Base-by-base conservation (phyloP, 2,329 filamentous ascomycete genomes). In the Penicillium janthinellum region DNA sequence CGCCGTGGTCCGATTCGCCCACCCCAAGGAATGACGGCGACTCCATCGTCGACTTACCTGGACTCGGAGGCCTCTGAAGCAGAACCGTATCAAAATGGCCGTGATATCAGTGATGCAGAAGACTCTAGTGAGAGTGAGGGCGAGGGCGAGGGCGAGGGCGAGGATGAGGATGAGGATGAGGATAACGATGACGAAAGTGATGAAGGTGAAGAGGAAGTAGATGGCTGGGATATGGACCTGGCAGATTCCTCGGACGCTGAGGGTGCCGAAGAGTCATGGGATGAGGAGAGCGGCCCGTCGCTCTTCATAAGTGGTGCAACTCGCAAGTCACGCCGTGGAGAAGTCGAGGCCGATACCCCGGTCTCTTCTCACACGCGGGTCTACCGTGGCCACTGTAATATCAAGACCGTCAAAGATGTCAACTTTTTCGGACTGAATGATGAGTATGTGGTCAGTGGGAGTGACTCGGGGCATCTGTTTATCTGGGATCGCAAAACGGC, bases 351-450 rank as follows among this genome's bases (percentile, higher is more conserved):
- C 0, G 72, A 85, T 54, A 79, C 85, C 5, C 83, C 84, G 14
- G 86, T 84, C 66, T 80, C 77, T 17, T 76, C 83, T 1, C 84
- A 87, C 63, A 86, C 82, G 2, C 82, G 82, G 41, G 73, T 80
- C 20, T 90, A 88, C 69, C 78, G 79, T 3, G 87, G 87, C 2
- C 87, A 89, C 70, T 89, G 87, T 75, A 89, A 89, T 64, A 81
- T 87, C 54, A 82, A 85, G 64, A 89, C 86, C 0, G 86, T 89
- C 65, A 90, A 90, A 67, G 87, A 90, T 67, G 85, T 89, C 60
- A 89, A 89, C 61, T 90, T 84, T 74, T 89, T 86, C 62, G 87
- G 87, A 0, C 74, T 88, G 39, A 77, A 88, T 59, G 88, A 90
- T 66, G 86, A 89, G 68, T 90, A 88, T 63, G 85, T 90, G 11